A percentile compares a stretch with the other conserved stretches of the same genome.
Evolutionary conservation across 163 green algal genomes (phyloP).

Genomic region (Smithsoniella earleae): DNA sequence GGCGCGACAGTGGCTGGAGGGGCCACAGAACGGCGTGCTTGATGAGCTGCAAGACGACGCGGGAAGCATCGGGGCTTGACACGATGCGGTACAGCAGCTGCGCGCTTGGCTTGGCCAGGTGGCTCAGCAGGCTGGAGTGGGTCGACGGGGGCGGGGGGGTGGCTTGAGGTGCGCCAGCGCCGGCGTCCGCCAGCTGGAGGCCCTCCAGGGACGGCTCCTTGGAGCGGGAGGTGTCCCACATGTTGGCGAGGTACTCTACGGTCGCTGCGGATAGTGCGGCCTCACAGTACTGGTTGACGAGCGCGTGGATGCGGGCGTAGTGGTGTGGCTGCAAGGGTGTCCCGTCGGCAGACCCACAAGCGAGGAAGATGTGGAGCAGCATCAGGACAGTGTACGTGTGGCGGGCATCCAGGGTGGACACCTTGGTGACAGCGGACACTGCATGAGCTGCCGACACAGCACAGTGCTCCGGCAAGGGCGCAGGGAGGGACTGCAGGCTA

Average conservation of each 20-base stretch:
- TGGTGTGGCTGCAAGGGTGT: conserved; percentile 21
- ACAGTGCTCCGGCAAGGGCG: not conserved
- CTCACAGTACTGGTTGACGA: not conserved
- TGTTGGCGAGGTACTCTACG: not conserved
- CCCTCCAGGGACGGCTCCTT: not conserved
- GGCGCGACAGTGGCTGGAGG: not conserved
- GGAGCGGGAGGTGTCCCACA: not conserved
- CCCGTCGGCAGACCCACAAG: not conserved
- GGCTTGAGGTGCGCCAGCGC: not conserved
- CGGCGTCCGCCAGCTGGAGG: not conserved
- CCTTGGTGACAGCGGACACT: not conserved
- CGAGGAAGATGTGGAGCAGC: conserved; percentile 11
- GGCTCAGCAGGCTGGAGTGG: not conserved
- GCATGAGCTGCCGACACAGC: not conserved
- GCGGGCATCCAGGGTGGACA: not conserved
- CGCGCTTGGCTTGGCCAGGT: not conserved
- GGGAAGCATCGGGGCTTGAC: not conserved
- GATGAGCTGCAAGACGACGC: conserved; percentile 1
- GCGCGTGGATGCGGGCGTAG: not conserved
- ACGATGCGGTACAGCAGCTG: not conserved
- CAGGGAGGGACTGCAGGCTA: not conserved
- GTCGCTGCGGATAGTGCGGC: not conserved
- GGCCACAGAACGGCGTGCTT: not conserved
- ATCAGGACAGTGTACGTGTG: not conserved
- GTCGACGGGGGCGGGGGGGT: not conserved